Base-by-base conservation (phyloP, 1,139 yeast genomes). In the Ogataea hybrid region DNA sequence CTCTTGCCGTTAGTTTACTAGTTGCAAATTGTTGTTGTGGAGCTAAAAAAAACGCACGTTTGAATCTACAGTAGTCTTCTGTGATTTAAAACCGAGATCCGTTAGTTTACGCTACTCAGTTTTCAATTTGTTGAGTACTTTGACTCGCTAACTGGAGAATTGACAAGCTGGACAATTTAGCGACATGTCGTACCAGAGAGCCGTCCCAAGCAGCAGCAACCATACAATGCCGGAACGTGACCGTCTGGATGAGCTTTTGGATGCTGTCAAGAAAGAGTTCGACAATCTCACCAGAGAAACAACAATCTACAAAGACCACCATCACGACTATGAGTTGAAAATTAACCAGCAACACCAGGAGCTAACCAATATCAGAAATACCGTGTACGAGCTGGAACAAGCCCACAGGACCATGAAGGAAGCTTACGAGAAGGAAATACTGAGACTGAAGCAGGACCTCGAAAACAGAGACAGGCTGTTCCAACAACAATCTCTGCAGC, bases 341-440 rank as follows among this genome's bases (percentile, higher is more conserved):
- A 82, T 88, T 62, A 83, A 80, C 62, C 96, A 89, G 67, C 97
- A 92, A 65, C 84, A 89, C 42, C 88, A 87, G 41, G 98, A 92
- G 65, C 84, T 92, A 81, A 94, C 89, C 61, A 95, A 87, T 63
- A 90, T 92, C 52, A 78, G 97, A 58, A 95, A 88, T 61, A 87
- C 96, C 14, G 96, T 92, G 37, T 89, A 84, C 61, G 97, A 92
- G 63, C 75, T 92, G 57, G 97, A 92, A 63, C 78, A 84, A 77
- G 94, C 95, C 35, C 97, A 92, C 68, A 75, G 96, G 55, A 87
- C 88, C 63, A 87, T 92, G 77, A 90, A 90, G 68, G 97, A 90
- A 58, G 90, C 94, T 37, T 92, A 92, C 65, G 97, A 90, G 64
- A 96, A 87, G 58, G 97, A 92, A 65, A 86, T 92, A 49, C 72